Evolutionary conservation across 2,329 filamentous ascomycete genomes (phyloP).

Genomic region (Zarea fungicola): DNA sequence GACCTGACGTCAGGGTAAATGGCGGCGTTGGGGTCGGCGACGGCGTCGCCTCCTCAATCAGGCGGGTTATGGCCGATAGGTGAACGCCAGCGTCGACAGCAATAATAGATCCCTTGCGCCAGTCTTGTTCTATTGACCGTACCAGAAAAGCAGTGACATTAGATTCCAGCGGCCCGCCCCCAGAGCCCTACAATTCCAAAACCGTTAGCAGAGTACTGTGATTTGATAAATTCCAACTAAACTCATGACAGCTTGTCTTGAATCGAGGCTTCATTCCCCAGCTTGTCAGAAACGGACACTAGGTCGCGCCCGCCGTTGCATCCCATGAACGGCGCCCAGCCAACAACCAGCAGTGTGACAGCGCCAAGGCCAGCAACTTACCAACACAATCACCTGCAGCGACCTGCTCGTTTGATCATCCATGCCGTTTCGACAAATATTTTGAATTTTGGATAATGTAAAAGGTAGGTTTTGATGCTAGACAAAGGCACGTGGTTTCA

Average conservation of each 20-base stretch:
- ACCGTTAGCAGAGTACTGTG: not conserved
- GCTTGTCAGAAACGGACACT: not conserved
- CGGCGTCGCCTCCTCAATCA: constrained; percentile 58
- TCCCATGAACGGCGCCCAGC: not conserved
- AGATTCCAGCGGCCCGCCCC: constrained; percentile 84
- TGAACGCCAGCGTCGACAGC: constrained; percentile 94
- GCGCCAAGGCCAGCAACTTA: constrained; percentile 39
- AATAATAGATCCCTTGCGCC: constrained; percentile 76
- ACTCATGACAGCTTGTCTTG: no score
- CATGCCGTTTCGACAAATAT: constrained; percentile 17
- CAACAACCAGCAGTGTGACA: not conserved
- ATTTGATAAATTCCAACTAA: no score
- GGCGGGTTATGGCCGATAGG: constrained; percentile 75
- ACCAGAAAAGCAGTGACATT: constrained; percentile 88
- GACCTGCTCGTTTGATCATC: constrained; percentile 37
- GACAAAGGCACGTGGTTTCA: no score
- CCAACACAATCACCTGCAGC: constrained; percentile 70
- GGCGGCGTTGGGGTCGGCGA: constrained; percentile 31
- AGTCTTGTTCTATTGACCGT: constrained; percentile 70
- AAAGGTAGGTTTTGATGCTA: no score
- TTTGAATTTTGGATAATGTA: not conserved
- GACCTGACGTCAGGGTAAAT: constrained; percentile 58
- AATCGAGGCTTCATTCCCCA: not conserved
- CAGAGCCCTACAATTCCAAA: constrained; percentile 64
- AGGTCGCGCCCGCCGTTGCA: constrained; percentile 2